Conservation (phyloP, 2,329 filamentous ascomycete species). For the Volutella citrinella region DNA sequence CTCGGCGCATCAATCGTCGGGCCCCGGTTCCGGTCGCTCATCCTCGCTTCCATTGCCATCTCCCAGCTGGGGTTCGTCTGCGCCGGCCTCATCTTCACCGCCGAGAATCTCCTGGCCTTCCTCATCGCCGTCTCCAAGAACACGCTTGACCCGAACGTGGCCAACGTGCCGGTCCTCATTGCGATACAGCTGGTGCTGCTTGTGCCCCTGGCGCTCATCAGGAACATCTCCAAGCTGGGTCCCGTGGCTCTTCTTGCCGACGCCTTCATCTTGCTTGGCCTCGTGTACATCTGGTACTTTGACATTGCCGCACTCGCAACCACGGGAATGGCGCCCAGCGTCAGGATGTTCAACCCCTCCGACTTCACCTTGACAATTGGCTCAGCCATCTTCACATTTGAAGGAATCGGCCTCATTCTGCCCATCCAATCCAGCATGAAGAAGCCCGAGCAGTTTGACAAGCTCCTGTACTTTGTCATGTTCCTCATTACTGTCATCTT, state of each 20-base stretch:
- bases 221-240: conserved; percentile 73
- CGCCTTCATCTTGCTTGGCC: conserved; percentile 67
- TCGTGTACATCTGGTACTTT: conserved; percentile 72
- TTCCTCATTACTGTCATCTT: conserved; percentile 70
- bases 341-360: conserved; percentile 67
- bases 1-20: conserved; percentile 66
- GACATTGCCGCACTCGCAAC: conserved; percentile 57
- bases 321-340: conserved; percentile 56
- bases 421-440: conserved; percentile 76
- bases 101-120: conserved; percentile 70
- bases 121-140: conserved; percentile 57
- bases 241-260: conserved; percentile 68
- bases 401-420: conserved; percentile 73
- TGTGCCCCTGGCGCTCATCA: conserved; percentile 65
- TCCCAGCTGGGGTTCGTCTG: conserved; percentile 79
- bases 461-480: conserved; percentile 67
- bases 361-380: conserved; percentile 70
- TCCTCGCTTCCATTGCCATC: conserved; percentile 67
- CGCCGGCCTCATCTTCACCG: conserved; percentile 73
- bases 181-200: conserved; percentile 62
- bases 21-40: conserved; percentile 58
- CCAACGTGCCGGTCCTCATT: conserved; percentile 55
- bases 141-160: conserved; percentile 48
- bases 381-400: conserved; percentile 74
- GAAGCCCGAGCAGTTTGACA: conserved; percentile 63